A percentile compares a stretch with the other conserved stretches of the same genome.
Evolutionary conservation across 305 asterid genomes (phyloP).

Genomic region (Fraxinus baroniana): DNA sequence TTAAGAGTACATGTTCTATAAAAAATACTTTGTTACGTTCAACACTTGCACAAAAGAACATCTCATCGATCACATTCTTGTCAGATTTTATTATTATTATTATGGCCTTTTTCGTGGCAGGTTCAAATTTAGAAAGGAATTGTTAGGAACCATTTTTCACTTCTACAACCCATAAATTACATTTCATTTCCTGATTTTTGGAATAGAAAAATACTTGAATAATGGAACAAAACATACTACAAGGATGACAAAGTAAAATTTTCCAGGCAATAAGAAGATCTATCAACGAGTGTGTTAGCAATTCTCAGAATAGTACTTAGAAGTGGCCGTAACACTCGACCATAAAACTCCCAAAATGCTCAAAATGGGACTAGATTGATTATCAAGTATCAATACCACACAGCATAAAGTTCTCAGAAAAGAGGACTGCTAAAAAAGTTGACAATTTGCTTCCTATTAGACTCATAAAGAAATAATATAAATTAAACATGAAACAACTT

Average conservation of each 20-base stretch:
- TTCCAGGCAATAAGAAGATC: background rate
- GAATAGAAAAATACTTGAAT: background rate
- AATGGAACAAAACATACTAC: background rate
- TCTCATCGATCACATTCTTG: background rate
- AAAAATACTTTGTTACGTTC: background rate
- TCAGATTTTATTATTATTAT: background rate
- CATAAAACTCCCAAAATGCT: background rate
- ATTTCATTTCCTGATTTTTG: background rate
- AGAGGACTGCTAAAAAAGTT: background rate
- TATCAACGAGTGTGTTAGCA: background rate
- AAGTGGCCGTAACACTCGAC: background rate
- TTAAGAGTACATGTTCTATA: background rate
- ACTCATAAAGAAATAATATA: slow-evolving; percentile 9
- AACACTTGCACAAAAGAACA: background rate
- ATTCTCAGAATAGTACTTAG: background rate
- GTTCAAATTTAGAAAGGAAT: background rate
- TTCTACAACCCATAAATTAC: background rate
- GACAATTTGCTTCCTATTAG: background rate
- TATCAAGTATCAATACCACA: background rate
- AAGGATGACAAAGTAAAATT: background rate
- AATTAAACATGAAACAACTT: background rate
- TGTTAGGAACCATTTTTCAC: background rate
- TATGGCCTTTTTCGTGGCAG: background rate
- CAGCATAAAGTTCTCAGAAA: background rate
- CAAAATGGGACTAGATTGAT: background rate